Percentiles rank a stretch among this genome's conserved stretches.
Evolutionary conservation across 345 rosid species (phyloP).

Genomic region (Xanthoceras sorbifolium): DNA sequence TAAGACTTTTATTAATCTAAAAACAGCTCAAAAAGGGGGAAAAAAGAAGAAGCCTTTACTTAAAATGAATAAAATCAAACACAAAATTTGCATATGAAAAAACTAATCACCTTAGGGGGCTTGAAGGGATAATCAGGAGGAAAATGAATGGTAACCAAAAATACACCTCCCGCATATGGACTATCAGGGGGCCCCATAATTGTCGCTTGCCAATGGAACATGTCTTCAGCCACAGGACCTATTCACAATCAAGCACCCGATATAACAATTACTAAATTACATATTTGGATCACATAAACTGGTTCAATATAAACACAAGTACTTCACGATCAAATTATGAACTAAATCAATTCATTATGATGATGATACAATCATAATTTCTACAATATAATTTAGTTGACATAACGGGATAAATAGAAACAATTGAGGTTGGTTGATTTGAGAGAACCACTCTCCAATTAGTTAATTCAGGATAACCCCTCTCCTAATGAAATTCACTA

Average conservation of each 20-base stretch:
- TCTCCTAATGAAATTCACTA: too few relatives aligned
- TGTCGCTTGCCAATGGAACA: conserved; percentile 44
- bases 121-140: conserved; percentile 48
- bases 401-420: too few relatives aligned
- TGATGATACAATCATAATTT: too few relatives aligned
- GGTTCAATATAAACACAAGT: not conserved
- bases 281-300: not conserved
- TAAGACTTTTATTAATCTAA: too few relatives aligned
- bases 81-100: not conserved
- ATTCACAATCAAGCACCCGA: not conserved
- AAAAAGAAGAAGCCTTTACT: too few relatives aligned
- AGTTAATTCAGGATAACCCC: too few relatives aligned
- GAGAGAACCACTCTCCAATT: too few relatives aligned
- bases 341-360: not conserved
- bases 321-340: not conserved
- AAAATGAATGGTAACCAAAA: conserved; percentile 37
- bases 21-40: not conserved
- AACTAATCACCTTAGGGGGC: conserved; percentile 37
- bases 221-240: conserved; percentile 41
- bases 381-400: too few relatives aligned
- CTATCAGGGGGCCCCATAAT: conserved; percentile 49
- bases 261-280: not conserved
- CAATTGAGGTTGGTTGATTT: too few relatives aligned
- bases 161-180: conserved; percentile 45
- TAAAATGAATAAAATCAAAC: not conserved